Evolutionary conservation across 495 filamentous ascomycete species (phyloP), one percentile per base, ranked within the genome.

Genomic region (Wilcoxina mikolae): DNA sequence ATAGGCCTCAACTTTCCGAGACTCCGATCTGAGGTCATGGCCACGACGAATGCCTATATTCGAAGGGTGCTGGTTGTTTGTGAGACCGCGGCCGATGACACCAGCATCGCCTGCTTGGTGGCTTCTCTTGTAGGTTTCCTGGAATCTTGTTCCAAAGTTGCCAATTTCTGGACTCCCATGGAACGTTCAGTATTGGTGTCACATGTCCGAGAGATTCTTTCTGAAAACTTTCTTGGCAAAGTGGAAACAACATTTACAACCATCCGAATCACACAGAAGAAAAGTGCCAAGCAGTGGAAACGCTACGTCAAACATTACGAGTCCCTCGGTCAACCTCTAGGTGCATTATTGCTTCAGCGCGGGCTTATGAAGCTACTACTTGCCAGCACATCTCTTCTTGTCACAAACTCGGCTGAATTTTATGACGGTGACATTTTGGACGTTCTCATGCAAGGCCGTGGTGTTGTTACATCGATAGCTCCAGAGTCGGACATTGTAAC

Each of bases 261-360:
- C 1, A 82, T 96, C 51, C 83, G 91, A 9, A 76, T 74, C 58
- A 70, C 71, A 0, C 71, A 84, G 38, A 74, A 78, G 46, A 72
- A 71, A 25, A 58, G 71, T 47, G 63, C 73, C 17, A 77, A 72
- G 56, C 81, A 88, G 49, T 98, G 91, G 91, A 90, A 81, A 65
- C 76, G 78, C 56, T 88, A 81, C 68, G 71, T 82, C 17, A 80
- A 81, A n/a, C 81, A 85, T 43, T 96, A 98, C 67, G 79, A 87
- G 24, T 75, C 77, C 7, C 73, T 77, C 53, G 84, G 83, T 11
- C 78, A 84, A 15, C 89, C 91, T 1, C 68, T 96, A 27, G 88
- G 91, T 3, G 87, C 87, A n/a, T 89, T 95, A 84, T 71, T 95
- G 5, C 68, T 98, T 15, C 87, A 88, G 65, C 79, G 83, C 61